phyloP scores from a whole-genome alignment of 495 filamentous ascomycete genomes.

The Chaetomium fimeti region DNA sequence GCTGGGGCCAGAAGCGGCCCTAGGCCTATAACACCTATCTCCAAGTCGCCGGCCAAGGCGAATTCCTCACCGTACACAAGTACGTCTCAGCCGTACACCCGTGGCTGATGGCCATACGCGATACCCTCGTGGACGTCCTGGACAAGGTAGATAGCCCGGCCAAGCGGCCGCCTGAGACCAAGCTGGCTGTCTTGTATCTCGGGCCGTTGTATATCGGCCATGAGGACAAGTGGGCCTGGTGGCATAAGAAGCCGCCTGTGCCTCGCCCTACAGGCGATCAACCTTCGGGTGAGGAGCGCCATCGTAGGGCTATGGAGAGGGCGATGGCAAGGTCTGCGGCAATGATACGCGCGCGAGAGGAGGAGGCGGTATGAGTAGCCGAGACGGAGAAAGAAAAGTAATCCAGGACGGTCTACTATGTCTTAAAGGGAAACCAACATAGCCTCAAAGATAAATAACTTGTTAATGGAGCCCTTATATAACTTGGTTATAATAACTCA shows the following conservation, averaged over 20 bases:
- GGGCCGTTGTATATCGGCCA: not conserved
- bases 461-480: too few relatives aligned
- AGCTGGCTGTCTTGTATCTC: slow-evolving; percentile 3
- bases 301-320: not conserved
- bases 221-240: slow-evolving; percentile 9
- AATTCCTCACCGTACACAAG: slow-evolving; percentile 13
- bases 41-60: slow-evolving; percentile 6
- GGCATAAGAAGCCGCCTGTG: slow-evolving; percentile 4
- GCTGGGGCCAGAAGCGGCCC: slow-evolving; percentile 11
- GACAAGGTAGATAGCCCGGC: not conserved
- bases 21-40: slow-evolving; percentile 5
- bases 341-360: slow-evolving; percentile 8
- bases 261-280: not conserved
- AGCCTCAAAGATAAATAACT: too few relatives aligned
- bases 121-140: slow-evolving; percentile 5
- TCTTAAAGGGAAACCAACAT: too few relatives aligned
- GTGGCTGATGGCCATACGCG: slow-evolving; percentile 11
- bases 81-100: slow-evolving; percentile 11
- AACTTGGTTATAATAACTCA: too few relatives aligned
- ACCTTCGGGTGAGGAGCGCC: not conserved
- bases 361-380: slow-evolving; percentile 6
- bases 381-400: slow-evolving; percentile 8
- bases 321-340: slow-evolving; percentile 11
- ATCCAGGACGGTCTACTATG: slow-evolving; percentile 1
- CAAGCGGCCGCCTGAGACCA: slow-evolving; percentile 10